These are phyloP conservation scores for Aschersonia sp. DNA, from an alignment of 2,329 filamentous ascomycete species.

Conservation along the genomic window DNA sequence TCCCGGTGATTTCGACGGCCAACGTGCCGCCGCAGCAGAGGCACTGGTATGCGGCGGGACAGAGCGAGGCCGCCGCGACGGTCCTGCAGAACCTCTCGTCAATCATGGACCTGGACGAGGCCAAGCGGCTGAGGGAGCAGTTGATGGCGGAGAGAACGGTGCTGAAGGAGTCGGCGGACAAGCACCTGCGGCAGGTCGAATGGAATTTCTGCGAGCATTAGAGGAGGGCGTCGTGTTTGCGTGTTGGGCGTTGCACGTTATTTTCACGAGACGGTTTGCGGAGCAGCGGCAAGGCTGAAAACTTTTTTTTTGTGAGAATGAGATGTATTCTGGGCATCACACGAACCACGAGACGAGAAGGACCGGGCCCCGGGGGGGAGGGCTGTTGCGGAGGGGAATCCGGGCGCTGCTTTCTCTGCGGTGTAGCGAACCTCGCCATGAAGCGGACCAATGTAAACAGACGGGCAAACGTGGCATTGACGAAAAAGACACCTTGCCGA, in stretches of 20 bases:
- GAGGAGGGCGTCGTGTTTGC: not conserved
- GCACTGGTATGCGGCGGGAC: constrained; percentile 17
- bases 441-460: no score
- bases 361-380: no score
- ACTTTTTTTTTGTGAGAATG: no score
- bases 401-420: no score
- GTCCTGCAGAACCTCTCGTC: not conserved
- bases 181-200: not conserved
- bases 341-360: no score
- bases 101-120: not conserved
- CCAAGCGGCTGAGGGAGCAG: constrained; percentile 6
- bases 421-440: no score
- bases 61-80: not conserved
- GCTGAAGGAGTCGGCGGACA: constrained; percentile 2
- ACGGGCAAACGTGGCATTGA: no score
- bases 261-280: no score
- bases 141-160: constrained; percentile 13
- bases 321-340: no score
- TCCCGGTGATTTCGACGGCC: constrained; percentile 26
- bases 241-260: not conserved
- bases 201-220: constrained; percentile 14
- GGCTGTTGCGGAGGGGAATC: no score
- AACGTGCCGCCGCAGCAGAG: constrained; percentile 29
- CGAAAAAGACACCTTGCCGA: no score
- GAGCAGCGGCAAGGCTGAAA: no score